Evolutionary conservation across 208 protist species (phyloP), one percentile per base, ranked within the genome.

Genomic region (Angomonas deanei): DNA sequence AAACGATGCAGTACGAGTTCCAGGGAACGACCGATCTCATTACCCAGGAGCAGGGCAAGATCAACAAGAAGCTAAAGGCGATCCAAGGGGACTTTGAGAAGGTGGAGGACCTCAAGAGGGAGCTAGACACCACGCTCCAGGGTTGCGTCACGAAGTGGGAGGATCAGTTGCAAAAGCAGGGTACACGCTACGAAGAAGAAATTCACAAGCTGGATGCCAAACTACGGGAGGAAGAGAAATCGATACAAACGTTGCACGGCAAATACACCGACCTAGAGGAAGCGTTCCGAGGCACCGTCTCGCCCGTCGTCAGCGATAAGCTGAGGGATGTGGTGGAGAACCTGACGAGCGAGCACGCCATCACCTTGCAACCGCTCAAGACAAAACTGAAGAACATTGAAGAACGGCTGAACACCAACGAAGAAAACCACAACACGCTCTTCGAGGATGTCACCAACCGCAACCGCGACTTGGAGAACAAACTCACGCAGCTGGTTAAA

Each of bases 181-280:
- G 39, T 11, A 30, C 1, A 3, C 31, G 39, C 10, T 33, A 3
- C 28, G 30, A 8, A 15, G 31, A 21, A 17, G 28, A 66, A 11
- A 63, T 65, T 15, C 64, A 65, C 24, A 68, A 60, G 31, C 28
- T 73, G 38, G 58, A 66, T 10, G 24, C 19, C 11, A 32, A 6
- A 62, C 61, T 54, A 59, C 61, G 19, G 34, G 36, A 6, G 24
- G 23, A 42, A 59, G 62, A 66, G 50, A 64, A 38, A 48, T 10
- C 11, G 61, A 27, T 27, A 61, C 19, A 5, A 21, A 21, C 34
- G 10, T 15, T 36, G 13, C 28, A 33, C 15, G 31, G 8, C 28
- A 23, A 32, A 21, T 59, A 30, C 53, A 4, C 8, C 6, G 17
- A 24, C 24, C 19, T 59, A 6, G 27, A 30, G 28, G 3, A 3